Evolutionary conservation across 306 rosid genomes (phyloP).

Genomic region (Medicago ruthenica): DNA sequence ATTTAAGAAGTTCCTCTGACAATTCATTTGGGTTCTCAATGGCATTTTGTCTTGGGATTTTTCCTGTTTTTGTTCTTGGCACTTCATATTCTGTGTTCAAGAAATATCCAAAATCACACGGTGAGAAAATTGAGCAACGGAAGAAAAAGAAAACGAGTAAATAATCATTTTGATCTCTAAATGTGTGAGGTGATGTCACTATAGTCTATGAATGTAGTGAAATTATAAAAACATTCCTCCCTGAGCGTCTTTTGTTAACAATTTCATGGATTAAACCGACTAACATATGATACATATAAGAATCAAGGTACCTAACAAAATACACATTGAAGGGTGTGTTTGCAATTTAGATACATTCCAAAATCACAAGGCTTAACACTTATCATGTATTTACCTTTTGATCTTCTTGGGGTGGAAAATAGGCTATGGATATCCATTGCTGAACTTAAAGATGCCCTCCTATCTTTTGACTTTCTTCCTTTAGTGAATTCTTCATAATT

Average conservation of each 20-base stretch:
- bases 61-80: conserved; percentile 59
- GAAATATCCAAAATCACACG: conserved; percentile 34
- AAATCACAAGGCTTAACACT: neutral
- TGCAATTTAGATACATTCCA: neutral
- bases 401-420: conserved; percentile 51
- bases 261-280: too few relatives aligned
- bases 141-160: neutral
- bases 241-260: neutral
- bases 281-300: neutral
- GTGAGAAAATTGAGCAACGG: conserved; percentile 20
- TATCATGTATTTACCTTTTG: conserved; percentile 50
- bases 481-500: conserved; percentile 48
- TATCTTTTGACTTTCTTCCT: conserved; percentile 45
- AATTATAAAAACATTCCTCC: neutral
- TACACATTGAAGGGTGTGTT: neutral
- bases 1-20: conserved; percentile 77
- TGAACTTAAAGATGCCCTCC: conserved; percentile 60
- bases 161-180: neutral
- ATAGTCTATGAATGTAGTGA: neutral
- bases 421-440: conserved; percentile 61
- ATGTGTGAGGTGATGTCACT: neutral
- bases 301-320: neutral
- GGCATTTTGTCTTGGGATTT: conserved; percentile 51
- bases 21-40: conserved; percentile 76
- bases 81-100: conserved; percentile 56